phyloP scores from a whole-genome alignment of 352 stramenopile genomes.

The Phytophthora litchii region DNA sequence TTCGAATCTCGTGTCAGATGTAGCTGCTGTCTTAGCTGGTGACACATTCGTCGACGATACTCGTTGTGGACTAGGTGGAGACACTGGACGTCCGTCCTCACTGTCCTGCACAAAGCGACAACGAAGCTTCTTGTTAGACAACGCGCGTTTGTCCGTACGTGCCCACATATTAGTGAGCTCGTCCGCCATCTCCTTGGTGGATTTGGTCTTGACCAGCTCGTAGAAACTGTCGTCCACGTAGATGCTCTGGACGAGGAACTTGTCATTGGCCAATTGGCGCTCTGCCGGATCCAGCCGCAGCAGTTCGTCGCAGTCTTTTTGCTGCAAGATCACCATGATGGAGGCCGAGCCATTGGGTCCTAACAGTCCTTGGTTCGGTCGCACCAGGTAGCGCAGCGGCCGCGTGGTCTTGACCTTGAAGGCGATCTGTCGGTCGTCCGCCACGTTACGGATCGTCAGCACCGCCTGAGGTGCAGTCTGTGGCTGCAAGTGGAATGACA shows the following conservation, averaged over 20 bases:
- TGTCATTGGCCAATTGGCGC: constrained; percentile 87
- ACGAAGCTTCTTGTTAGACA: constrained; percentile 90
- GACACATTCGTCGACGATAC: constrained; percentile 12
- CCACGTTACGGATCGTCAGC: constrained; percentile 86
- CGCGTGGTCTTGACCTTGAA: constrained; percentile 92
- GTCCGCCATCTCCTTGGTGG: constrained; percentile 87
- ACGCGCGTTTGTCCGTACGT: constrained; percentile 73
- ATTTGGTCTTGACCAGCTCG: constrained; percentile 87
- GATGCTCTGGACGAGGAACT: constrained; percentile 90
- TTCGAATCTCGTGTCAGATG: constrained; percentile 25
- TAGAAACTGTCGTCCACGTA: constrained; percentile 88
- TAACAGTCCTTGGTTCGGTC: constrained; percentile 87
- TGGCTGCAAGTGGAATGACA: constrained; percentile 74
- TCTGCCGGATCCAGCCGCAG: constrained; percentile 77
- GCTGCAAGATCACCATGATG: constrained; percentile 89
- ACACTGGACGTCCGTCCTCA: constrained; percentile 20
- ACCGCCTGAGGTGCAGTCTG: constrained; percentile 76
- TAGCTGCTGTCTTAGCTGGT: constrained; percentile 19
- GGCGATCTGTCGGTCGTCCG: constrained; percentile 80
- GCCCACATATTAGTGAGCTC: constrained; percentile 89
- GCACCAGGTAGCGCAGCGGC: constrained; percentile 89
- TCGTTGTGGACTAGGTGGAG: constrained; percentile 19
- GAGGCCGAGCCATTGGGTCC: constrained; percentile 74
- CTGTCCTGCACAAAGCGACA: constrained; percentile 82
- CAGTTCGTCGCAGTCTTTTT: constrained; percentile 90